Evolutionary conservation across 2,329 filamentous ascomycete species (phyloP).

Genomic region (Microdochium trichocladiopsis): DNA sequence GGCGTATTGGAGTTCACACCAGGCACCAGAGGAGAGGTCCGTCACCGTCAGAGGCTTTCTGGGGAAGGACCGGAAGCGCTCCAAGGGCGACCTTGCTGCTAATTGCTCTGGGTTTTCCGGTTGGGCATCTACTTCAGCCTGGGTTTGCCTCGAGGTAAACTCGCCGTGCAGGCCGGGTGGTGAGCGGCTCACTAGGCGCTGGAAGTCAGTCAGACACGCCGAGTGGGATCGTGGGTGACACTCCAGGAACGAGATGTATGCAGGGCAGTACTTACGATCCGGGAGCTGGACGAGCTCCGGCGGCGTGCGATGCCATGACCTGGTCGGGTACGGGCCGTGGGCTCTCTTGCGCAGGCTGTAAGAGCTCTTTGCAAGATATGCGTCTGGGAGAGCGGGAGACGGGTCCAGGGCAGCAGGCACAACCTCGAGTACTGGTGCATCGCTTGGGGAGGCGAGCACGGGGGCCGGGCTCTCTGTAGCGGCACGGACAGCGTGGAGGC

Average conservation of each 20-base stretch:
- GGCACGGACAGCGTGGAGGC: background rate
- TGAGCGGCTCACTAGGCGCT: constrained; percentile 53
- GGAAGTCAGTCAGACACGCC: constrained; percentile 50
- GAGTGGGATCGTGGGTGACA: background rate
- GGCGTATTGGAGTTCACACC: constrained; percentile 94
- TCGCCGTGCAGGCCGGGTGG: constrained; percentile 5
- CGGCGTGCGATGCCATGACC: constrained; percentile 1
- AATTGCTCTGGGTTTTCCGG: constrained; percentile 18
- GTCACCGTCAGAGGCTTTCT: constrained; percentile 79
- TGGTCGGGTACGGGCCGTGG: background rate
- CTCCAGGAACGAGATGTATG: too few species aligned
- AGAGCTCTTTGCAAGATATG: background rate
- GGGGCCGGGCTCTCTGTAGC: background rate
- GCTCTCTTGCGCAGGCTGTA: background rate
- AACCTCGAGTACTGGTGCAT: background rate
- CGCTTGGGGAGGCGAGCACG: background rate
- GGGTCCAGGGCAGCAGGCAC: background rate
- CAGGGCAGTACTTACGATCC: constrained; percentile 46
- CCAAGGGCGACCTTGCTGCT: constrained; percentile 49
- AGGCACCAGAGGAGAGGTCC: constrained; percentile 81
- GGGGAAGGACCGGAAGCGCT: constrained; percentile 71
- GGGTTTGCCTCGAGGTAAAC: constrained; percentile 10
- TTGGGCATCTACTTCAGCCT: constrained; percentile 7
- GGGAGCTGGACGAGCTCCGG: constrained; percentile 34
- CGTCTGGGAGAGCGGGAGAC: background rate